Evolutionary conservation across 2,329 filamentous ascomycete genomes (phyloP).

Genomic region (Rosellinia necatrix): DNA sequence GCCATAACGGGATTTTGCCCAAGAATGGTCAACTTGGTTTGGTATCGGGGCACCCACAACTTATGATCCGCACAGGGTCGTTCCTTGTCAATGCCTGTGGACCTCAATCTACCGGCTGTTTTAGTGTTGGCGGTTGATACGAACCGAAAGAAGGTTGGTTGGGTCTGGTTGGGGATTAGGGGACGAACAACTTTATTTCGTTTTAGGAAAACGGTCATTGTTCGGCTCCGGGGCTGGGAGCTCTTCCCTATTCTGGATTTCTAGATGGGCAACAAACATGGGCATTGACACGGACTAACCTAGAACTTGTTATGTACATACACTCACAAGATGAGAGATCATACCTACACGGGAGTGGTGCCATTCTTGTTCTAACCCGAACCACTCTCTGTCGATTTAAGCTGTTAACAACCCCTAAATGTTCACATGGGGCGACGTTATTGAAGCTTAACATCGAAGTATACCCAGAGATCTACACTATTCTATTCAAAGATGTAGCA

Average conservation of each 20-base stretch:
- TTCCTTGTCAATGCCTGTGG: neutral
- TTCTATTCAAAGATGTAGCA: too few relatives aligned
- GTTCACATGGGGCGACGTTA: neutral
- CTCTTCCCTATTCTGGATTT: too few relatives aligned
- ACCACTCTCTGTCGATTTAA: neutral
- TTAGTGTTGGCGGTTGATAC: too few relatives aligned
- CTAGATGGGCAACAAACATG: too few relatives aligned
- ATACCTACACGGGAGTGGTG: neutral
- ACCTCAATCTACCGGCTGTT: neutral
- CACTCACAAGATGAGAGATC: neutral
- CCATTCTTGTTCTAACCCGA: neutral
- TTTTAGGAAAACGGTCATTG: too few relatives aligned
- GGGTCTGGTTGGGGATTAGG: too few relatives aligned
- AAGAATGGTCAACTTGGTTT: neutral
- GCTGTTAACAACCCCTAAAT: neutral
- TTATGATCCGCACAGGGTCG: neutral
- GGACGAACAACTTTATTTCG: too few relatives aligned
- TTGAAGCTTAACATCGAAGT: slow-evolving; percentile 1
- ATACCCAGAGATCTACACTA: neutral
- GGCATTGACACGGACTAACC: too few relatives aligned
- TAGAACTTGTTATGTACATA: too few relatives aligned
- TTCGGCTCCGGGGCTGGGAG: too few relatives aligned
- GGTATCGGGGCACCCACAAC: neutral
- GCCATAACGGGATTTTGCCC: neutral
- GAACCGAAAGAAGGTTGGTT: too few relatives aligned